Evolutionary conservation across 768 basidiomycete genomes (phyloP), one percentile per base, ranked within the genome.

Genomic region (Mycena galopus): DNA sequence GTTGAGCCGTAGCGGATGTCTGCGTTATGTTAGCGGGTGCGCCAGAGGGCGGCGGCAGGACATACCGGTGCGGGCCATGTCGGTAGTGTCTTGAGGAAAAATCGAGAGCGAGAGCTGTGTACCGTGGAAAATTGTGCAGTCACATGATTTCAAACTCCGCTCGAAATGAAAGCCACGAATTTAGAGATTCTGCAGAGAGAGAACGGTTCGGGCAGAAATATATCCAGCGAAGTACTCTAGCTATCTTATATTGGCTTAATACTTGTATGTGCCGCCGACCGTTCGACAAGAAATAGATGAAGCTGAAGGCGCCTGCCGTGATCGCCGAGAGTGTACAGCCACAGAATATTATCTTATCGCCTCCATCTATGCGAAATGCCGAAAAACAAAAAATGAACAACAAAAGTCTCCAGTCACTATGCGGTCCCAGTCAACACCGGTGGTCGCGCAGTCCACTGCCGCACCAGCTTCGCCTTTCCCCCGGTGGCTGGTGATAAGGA

Each of bases 1-100:
- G 89, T 96, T 97, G 78, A 87, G 79, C 97, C 97, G 83, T 86
- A 86, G 80, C 95, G 93, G 80, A 95, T 83, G 86, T 97, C 96
- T 98, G 71, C 32, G 29, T 32, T 37, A 71, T 66, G 44, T 61
- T 50, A 67, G 73, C 32, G 37, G 27, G 63, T 11, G 25, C 64
- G 17, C 59, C 50, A 21, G 33, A 35, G n/a, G 23, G 42, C 63
- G 27, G 51, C 29, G 16, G 59, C 27, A 56, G 11, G 37, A 61
- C 56, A 27, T 53, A 87, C 94, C 91, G 83, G 86, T 89, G 80
- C 94, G 92, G 81, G 86, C 87, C 94, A 95, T 95, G 87, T 83
- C 89, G 84, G 82, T 84, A 77, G 86, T 57, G 55, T 91, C 88
- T 91, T 89, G 89, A 89, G 81, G 86, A 58, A 30, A 64, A 56